Evolutionary conservation across 2,329 filamentous ascomycete species (phyloP), one percentile per base, ranked within the genome.

Genomic region (Teratosphaeria zuluensis): DNA sequence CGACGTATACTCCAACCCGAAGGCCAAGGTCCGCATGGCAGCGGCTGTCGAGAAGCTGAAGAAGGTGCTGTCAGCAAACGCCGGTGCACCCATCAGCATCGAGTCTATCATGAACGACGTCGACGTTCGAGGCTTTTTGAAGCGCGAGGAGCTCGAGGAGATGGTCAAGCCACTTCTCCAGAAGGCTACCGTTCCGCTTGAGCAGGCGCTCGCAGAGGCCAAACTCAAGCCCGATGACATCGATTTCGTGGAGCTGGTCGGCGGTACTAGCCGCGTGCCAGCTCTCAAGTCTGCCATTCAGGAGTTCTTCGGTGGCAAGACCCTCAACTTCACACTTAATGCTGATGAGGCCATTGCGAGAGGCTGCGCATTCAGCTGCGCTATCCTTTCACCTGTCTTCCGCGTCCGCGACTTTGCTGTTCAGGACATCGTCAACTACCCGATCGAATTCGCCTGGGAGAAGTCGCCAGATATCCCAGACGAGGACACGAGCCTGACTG

Each of bases 81-180:
- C 92, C 67, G 84, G 88, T 72, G 91, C 92, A 19, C 90, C 92
- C 55, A 77, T 99, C 75, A 97, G 92, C 81, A 95, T 99, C 70
- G 94, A 99, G 80, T 96, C 92, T 38, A 81, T 99, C 67, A 97
- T 99, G 92, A 95, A 97, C 76, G 94, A 99, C 74, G 80, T 96
- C 62, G 94, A 99, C 74, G 94, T 96, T 42, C 84, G 84, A 57
- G 81, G 88, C 61, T 88, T 95, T 82, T 82, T 99, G 71, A 96
- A 92, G 74, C 88, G 94, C 64, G 89, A 96, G 72, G 92, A 97
- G 73, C 85, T 99, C 59, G 94, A 99, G 80, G 85, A 87, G 63
- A 85, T 99, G 74, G 84, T 96, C 63, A 84, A 90, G 78, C 90
- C 92, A 52, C 81, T 97, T 56, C 81, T 99, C 38, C 81, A 83